Conservation (phyloP, 805 yeast genomes). For the Saturnispora zaruensis region DNA sequence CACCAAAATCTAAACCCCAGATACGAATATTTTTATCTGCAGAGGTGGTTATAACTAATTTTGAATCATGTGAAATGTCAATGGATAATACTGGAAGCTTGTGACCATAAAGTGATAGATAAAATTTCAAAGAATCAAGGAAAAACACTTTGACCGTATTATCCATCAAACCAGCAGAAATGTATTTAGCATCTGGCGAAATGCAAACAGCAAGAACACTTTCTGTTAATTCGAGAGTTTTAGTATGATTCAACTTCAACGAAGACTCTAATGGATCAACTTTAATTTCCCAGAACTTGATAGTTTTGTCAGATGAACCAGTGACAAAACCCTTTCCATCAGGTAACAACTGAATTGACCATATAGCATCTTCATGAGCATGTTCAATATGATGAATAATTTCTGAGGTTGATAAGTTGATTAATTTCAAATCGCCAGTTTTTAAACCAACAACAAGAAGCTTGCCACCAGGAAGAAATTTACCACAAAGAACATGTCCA, state of each 20-base stretch:
- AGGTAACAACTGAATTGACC: slow-evolving; percentile 81
- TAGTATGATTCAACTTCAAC: slow-evolving; percentile 60
- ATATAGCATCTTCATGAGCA: slow-evolving; percentile 72
- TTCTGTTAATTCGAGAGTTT: slow-evolving; percentile 77
- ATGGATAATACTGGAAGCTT: slow-evolving; percentile 89
- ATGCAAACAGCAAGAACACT: slow-evolving; percentile 74
- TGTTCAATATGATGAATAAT: slow-evolving; percentile 57
- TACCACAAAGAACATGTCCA: slow-evolving; percentile 75
- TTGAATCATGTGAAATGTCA: slow-evolving; percentile 85
- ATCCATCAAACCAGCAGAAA: slow-evolving; percentile 82
- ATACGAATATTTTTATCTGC: slow-evolving; percentile 96
- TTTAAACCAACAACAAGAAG: slow-evolving; percentile 83
- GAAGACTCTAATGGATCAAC: slow-evolving; percentile 51
- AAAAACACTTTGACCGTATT: slow-evolving; percentile 94
- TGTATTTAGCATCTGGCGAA: slow-evolving; percentile 66
- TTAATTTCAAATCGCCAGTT: slow-evolving; percentile 73
- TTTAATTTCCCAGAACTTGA: slow-evolving; percentile 82
- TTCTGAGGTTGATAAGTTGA: slow-evolving; percentile 78
- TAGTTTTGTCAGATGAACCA: slow-evolving; percentile 88
- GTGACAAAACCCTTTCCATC: slow-evolving; percentile 82
- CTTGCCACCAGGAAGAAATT: slow-evolving; percentile 87
- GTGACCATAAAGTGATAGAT: slow-evolving; percentile 87
- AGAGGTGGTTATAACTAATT: slow-evolving; percentile 81
- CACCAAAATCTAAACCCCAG: slow-evolving; percentile 99
- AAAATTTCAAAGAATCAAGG: slow-evolving; percentile 79